Evolutionary conservation across 2,329 filamentous ascomycete genomes (phyloP).

Genomic region (Reticulascus tulasneorum): DNA sequence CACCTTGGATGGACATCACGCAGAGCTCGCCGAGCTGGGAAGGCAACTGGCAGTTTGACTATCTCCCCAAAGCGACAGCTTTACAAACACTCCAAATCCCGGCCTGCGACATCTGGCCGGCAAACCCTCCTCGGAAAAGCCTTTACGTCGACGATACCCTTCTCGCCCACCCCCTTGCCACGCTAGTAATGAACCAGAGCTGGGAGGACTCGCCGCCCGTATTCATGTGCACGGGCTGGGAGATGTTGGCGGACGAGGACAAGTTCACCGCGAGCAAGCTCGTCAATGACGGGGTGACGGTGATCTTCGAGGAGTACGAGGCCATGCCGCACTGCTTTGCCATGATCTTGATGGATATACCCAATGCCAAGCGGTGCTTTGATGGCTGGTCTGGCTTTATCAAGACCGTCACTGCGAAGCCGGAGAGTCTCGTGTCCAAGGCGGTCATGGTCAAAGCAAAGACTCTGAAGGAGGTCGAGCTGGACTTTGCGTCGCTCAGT

Average conservation of each 20-base stretch:
- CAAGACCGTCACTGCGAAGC: constrained; percentile 30
- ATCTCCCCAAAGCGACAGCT: constrained; percentile 48
- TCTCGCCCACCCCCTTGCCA: constrained; percentile 63
- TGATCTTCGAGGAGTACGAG: constrained; percentile 70
- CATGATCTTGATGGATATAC: constrained; percentile 45
- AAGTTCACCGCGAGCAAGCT: constrained; percentile 56
- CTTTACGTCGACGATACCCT: constrained; percentile 53
- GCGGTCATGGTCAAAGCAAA: constrained; percentile 46
- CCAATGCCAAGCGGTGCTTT: constrained; percentile 48
- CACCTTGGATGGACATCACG: constrained; percentile 70
- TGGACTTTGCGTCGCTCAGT: constrained; percentile 40
- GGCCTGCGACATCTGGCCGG: constrained; percentile 55
- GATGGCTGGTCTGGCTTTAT: constrained; percentile 56
- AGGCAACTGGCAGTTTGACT: constrained; percentile 55
- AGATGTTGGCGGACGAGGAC: constrained; percentile 67
- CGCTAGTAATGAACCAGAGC: constrained; percentile 50
- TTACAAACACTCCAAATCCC: constrained; percentile 23
- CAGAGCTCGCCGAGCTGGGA: constrained; percentile 56
- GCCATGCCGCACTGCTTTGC: constrained; percentile 78
- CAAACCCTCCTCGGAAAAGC: constrained; percentile 46
- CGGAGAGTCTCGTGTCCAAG: constrained; percentile 28
- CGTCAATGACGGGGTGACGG: constrained; percentile 50
- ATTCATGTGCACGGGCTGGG: constrained; percentile 66
- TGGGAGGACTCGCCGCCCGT: constrained; percentile 65
- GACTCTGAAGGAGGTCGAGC: constrained; percentile 43